Evolutionary conservation across 352 stramenopile species (phyloP).

Genomic region (Globisporangium splendens): DNA sequence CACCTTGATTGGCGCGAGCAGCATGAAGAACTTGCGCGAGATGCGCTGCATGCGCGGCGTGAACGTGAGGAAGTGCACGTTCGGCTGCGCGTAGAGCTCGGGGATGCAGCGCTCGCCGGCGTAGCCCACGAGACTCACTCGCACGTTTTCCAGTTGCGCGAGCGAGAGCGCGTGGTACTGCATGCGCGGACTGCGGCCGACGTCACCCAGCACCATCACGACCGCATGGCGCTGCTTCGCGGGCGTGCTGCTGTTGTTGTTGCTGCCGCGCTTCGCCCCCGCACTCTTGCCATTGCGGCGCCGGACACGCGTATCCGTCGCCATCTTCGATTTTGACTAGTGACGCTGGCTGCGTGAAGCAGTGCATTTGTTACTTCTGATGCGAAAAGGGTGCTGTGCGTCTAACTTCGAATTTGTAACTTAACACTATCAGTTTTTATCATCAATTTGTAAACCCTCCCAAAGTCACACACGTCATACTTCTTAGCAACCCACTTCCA

Average conservation of each 20-base stretch:
- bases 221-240: slow-evolving; percentile 55
- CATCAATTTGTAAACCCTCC: not conserved
- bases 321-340: slow-evolving; percentile 2
- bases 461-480: not conserved
- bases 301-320: not conserved
- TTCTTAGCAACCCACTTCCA: too few species aligned
- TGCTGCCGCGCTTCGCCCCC: not conserved
- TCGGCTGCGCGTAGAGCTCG: slow-evolving; percentile 48
- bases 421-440: too few species aligned
- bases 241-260: not conserved
- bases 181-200: slow-evolving; percentile 98
- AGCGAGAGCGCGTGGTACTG: slow-evolving; percentile 98
- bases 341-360: not conserved
- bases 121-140: slow-evolving; percentile 94
- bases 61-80: slow-evolving; percentile 81
- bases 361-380: not conserved
- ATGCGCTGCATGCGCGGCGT: slow-evolving; percentile 56
- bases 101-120: slow-evolving; percentile 87
- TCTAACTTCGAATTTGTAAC: too few species aligned
- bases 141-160: slow-evolving; percentile 58
- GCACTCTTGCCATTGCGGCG: slow-evolving; percentile 1
- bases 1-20: slow-evolving; percentile 86
- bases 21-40: slow-evolving; percentile 60
- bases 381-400: too few species aligned
- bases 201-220: slow-evolving; percentile 93